Evolutionary conservation across 768 basidiomycete species (phyloP).

Genomic region (Neoboletus subvelutipes): DNA sequence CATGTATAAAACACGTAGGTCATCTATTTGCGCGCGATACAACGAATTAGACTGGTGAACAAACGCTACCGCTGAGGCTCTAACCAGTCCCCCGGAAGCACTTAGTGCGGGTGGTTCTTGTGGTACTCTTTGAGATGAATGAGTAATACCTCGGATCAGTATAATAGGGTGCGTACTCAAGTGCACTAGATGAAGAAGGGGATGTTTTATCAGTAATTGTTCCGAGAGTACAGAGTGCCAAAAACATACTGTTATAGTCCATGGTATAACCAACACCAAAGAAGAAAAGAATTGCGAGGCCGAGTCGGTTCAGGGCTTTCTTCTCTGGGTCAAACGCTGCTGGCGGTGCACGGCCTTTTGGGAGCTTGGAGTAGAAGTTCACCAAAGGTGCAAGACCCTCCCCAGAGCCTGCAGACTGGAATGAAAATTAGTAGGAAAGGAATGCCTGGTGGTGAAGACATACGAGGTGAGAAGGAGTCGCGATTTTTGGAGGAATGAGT

Average conservation of each 20-base stretch:
- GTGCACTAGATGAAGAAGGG: constrained; percentile 55
- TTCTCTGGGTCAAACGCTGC: constrained; percentile 71
- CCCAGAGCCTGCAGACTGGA: constrained; percentile 78
- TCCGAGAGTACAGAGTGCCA: not conserved
- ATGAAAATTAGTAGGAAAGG: constrained; percentile 5
- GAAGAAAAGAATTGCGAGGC: constrained; percentile 66
- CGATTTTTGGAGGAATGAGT: constrained; percentile 93
- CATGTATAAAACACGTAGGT: constrained; percentile 15
- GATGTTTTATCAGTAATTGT: constrained; percentile 10
- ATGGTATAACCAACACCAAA: constrained; percentile 66
- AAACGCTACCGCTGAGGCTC: constrained; percentile 2
- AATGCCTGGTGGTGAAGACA: not conserved
- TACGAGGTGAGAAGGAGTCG: constrained; percentile 86
- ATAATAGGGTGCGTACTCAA: constrained; percentile 57
- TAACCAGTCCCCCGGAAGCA: constrained; percentile 2
- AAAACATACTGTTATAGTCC: constrained; percentile 82
- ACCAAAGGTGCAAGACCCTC: constrained; percentile 82
- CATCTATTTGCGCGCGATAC: constrained; percentile 29
- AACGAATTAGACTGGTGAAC: constrained; percentile 16
- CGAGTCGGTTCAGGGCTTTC: constrained; percentile 61
- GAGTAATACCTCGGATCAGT: constrained; percentile 17
- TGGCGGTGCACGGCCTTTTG: constrained; percentile 76
- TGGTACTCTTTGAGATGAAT: constrained; percentile 64
- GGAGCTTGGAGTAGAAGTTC: constrained; percentile 95
- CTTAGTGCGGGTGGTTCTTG: constrained; percentile 86